Evolutionary conservation across 371 early-diverging fungal genomes (phyloP).

Genomic region (Mucor lusitanicus): DNA sequence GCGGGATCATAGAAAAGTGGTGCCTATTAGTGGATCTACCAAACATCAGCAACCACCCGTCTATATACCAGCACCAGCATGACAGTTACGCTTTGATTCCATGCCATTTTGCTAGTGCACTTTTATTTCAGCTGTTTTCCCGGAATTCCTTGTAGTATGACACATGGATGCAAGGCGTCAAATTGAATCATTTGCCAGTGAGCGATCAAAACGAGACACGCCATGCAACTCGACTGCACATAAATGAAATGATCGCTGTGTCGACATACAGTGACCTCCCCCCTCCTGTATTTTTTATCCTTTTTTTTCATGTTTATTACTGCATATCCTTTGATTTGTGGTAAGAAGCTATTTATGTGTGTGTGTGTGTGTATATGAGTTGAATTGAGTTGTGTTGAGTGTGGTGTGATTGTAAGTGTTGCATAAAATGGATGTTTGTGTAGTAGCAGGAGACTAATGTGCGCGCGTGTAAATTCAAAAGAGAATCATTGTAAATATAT

Average conservation of each 20-base stretch:
- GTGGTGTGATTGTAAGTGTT: neutral
- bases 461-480: neutral
- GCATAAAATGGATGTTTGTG: neutral
- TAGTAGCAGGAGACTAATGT: neutral
- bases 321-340: neutral
- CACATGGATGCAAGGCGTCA: neutral
- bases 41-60: no score
- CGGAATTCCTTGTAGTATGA: neutral
- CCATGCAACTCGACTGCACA: neutral
- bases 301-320: conserved; percentile 2
- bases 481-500: neutral
- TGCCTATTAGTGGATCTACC: no score
- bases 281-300: neutral
- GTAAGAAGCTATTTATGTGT: neutral
- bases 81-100: no score
- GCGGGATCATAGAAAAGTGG: no score
- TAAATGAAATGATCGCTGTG: neutral
- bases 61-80: no score
- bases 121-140: no score
- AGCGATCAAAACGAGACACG: neutral
- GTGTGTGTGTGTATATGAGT: neutral
- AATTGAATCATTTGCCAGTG: neutral
- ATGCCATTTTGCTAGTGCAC: neutral
- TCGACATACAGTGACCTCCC: neutral
- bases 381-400: neutral